Conservation (phyloP, 1,284 basidiomycete genomes). For the Caloboletus inedulis region DNA sequence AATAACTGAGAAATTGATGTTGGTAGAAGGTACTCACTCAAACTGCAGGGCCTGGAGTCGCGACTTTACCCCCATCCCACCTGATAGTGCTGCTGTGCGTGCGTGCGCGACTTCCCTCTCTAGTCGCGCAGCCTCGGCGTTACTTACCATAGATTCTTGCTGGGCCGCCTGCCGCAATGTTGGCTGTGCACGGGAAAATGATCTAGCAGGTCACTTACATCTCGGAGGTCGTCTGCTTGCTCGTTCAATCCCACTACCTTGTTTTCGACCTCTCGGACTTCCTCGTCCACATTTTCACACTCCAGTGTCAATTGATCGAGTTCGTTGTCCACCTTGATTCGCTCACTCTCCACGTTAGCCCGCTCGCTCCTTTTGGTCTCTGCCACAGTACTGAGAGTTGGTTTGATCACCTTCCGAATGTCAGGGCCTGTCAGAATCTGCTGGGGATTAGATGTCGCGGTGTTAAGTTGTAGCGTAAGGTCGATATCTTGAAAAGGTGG, state of each 20-base stretch:
- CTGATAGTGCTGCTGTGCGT: slow-evolving; percentile 68
- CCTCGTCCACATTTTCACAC: slow-evolving; percentile 74
- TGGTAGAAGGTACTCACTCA: slow-evolving; percentile 36
- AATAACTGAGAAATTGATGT: slow-evolving; percentile 1
- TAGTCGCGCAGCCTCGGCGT: slow-evolving; percentile 56
- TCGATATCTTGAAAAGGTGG: slow-evolving; percentile 67
- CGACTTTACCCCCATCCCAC: slow-evolving; percentile 75
- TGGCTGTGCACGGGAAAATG: background rate
- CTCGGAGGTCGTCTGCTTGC: slow-evolving; percentile 74
- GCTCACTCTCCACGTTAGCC: slow-evolving; percentile 67
- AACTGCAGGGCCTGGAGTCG: slow-evolving; percentile 67
- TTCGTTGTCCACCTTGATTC: slow-evolving; percentile 74
- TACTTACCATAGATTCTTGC: slow-evolving; percentile 62
- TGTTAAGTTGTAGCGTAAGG: slow-evolving; percentile 72
- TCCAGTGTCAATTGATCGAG: slow-evolving; percentile 72
- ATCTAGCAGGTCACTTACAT: slow-evolving; percentile 48
- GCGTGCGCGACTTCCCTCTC: slow-evolving; percentile 70
- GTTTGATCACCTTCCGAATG: slow-evolving; percentile 66
- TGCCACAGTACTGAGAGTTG: slow-evolving; percentile 64
- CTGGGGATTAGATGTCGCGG: slow-evolving; percentile 63
- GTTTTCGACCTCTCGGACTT: slow-evolving; percentile 66
- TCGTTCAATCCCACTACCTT: slow-evolving; percentile 64
- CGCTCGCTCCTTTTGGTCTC: slow-evolving; percentile 67
- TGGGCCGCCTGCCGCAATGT: slow-evolving; percentile 57
- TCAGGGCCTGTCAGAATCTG: slow-evolving; percentile 63